Evolutionary conservation across 345 rosid genomes (phyloP).

Genomic region (Lumnitzera racemosa): DNA sequence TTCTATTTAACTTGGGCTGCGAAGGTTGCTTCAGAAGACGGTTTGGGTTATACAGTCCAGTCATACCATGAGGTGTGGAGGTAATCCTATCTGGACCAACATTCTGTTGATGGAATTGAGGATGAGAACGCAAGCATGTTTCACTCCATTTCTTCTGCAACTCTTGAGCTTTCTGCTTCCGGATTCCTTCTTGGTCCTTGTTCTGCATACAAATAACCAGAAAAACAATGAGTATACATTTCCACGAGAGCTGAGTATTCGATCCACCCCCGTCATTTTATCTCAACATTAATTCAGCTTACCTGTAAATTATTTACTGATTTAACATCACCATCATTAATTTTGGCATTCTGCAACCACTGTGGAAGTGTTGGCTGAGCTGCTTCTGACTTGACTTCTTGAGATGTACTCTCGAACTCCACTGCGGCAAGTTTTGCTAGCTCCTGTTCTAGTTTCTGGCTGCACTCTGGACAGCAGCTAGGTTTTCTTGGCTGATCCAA

Average conservation of each 20-base stretch:
- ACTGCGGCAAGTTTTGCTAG: conserved; percentile 30
- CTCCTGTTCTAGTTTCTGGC: conserved; percentile 59
- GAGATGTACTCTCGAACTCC: conserved; percentile 32
- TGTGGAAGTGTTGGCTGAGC: conserved; percentile 38
- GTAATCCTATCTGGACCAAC: conserved; percentile 35
- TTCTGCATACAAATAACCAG: conserved; percentile 20
- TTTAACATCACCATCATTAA: conserved; percentile 23
- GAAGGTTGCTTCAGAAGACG: conserved; percentile 50
- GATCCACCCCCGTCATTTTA: not conserved
- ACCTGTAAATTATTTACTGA: conserved; percentile 37
- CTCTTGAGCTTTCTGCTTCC: conserved; percentile 46
- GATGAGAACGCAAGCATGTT: conserved; percentile 56
- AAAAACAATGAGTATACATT: conserved; percentile 1
- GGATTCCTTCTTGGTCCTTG: conserved; percentile 47
- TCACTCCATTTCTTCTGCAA: conserved; percentile 84
- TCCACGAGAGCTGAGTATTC: not conserved
- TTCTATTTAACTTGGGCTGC: conserved; percentile 55
- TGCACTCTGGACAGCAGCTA: conserved; percentile 62
- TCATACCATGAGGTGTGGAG: conserved; percentile 38
- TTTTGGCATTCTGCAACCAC: conserved; percentile 78
- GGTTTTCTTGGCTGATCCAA: conserved; percentile 33
- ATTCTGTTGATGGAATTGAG: conserved; percentile 40
- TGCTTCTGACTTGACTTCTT: conserved; percentile 43
- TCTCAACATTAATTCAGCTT: conserved; percentile 3
- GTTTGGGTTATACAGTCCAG: conserved; percentile 39